Conservation (phyloP, 2,329 filamentous ascomycete species). For the Juglanconis oblonga region DNA sequence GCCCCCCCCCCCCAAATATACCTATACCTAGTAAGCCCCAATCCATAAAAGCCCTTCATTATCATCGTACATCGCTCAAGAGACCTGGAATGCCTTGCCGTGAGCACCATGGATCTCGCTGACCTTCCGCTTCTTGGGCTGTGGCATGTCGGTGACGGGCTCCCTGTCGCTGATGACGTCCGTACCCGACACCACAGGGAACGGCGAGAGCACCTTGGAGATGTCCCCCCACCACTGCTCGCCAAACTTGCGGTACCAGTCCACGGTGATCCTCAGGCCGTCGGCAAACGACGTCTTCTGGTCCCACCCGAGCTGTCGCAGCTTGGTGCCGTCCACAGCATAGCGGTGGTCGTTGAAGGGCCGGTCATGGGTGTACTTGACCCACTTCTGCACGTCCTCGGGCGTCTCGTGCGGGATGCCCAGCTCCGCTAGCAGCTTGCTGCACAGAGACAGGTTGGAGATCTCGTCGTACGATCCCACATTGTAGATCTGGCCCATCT, state of each 20-base stretch:
- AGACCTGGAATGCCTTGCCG: constrained; percentile 4
- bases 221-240: constrained; percentile 73
- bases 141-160: constrained; percentile 30
- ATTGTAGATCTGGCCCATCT: constrained; percentile 76
- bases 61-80: background rate
- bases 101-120: constrained; percentile 2
- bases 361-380: constrained; percentile 73
- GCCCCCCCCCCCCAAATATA: background rate
- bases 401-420: constrained; percentile 48
- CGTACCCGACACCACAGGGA: constrained; percentile 56
- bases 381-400: constrained; percentile 59
- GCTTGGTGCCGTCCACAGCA: constrained; percentile 67
- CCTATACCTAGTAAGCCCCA: background rate
- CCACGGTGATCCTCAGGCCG: constrained; percentile 61
- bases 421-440: constrained; percentile 61
- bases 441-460: constrained; percentile 69
- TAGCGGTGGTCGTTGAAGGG: constrained; percentile 77
- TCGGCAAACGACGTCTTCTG: constrained; percentile 64
- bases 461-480: constrained; percentile 76
- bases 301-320: constrained; percentile 65
- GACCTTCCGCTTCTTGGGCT: constrained; percentile 19
- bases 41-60: background rate
- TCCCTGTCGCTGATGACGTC: constrained; percentile 54
- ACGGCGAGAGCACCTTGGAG: constrained; percentile 64
- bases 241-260: constrained; percentile 67